Evolutionary conservation across 2,329 filamentous ascomycete species (phyloP), one percentile per base, ranked within the genome.

Genomic region (Nectriaceae sp.): DNA sequence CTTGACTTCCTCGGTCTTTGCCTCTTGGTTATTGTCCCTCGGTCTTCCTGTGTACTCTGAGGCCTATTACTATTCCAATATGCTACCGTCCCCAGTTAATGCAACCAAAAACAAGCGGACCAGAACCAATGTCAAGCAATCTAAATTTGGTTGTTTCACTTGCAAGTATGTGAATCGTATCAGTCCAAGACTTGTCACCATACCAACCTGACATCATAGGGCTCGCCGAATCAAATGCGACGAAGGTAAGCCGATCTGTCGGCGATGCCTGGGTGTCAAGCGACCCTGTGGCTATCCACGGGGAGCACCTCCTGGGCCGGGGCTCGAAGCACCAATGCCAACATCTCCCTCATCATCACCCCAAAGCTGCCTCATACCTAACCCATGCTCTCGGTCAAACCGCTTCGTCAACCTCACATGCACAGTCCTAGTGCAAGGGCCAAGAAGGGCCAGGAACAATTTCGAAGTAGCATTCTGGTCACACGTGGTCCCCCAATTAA

Each of bases 51-150:
- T 20, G 11, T 20, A 21, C 36, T 18, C 44, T 46, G 52, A 46
- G 49, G 46, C 46, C 54, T 24, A n/a, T 20, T 6, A 13, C 40
- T 4, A 11, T 8, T 10, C 38, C 18, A 46, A 3, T 6, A 57
- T 53, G 52, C 5, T 21, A 29, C 21, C 39, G 4, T n/a, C 44
- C 3, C 2, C 42, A 0, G 4, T 15, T 18, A 24, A 21, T 33
- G 19, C 46, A 1, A 36, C 11, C 29, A 52, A 46, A 3, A 1
- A 35, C 0, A 59, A 56, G 18, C 44, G 56, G 5, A 60, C 56
- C 2, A 57, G 56, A 42, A 57, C 56, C 3, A 59, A 59, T 21
- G 56, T 59, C 2, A 59, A 44, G n/a, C 56, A 59, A 42, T 59
- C 56, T 2, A 59, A 57, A n/a, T 50, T 40, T 21, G 56, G 56